phyloP scores from a whole-genome alignment of 2,329 filamentous ascomycete species.

The Verticillium nubilum region DNA sequence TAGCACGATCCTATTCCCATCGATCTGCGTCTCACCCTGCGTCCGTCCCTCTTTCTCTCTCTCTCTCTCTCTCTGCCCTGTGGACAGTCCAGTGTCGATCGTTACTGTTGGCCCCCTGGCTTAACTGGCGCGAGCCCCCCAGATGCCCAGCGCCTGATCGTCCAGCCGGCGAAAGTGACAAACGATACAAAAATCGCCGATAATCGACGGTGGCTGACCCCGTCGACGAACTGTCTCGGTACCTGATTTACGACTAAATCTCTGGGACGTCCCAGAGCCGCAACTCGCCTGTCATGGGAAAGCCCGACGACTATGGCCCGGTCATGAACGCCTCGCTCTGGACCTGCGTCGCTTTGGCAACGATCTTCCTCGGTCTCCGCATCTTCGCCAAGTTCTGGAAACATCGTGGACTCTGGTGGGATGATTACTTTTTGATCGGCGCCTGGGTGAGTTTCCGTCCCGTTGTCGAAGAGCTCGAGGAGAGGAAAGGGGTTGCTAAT shows the following conservation, averaged over 20 bases:
- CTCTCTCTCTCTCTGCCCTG: not conserved
- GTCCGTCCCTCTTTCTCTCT: not conserved
- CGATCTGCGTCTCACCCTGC: not conserved
- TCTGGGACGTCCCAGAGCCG: not conserved
- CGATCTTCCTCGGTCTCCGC: conserved; percentile 14
- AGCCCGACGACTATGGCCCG: conserved; percentile 7
- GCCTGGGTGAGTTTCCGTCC: conserved; percentile 15
- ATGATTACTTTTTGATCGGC: conserved; percentile 14
- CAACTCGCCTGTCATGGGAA: not conserved
- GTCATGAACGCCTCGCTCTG: conserved; percentile 12
- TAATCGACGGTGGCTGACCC: not conserved
- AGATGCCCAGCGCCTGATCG: not conserved
- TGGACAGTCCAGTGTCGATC: not conserved
- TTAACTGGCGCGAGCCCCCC: not conserved
- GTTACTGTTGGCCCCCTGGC: not conserved
- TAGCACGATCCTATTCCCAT: not conserved
- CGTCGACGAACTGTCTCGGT: not conserved
- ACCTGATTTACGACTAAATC: not conserved
- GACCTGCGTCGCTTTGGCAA: conserved; percentile 12
- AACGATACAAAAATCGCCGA: not conserved
- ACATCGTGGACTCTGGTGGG: conserved; percentile 11
- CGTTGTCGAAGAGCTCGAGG: too few species aligned
- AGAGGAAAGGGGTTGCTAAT: not conserved
- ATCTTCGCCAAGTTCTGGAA: conserved; percentile 18
- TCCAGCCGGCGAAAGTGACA: too few species aligned